Base-by-base conservation (phyloP, 2,329 filamentous ascomycete species). In the Eurotiales sp. region DNA sequence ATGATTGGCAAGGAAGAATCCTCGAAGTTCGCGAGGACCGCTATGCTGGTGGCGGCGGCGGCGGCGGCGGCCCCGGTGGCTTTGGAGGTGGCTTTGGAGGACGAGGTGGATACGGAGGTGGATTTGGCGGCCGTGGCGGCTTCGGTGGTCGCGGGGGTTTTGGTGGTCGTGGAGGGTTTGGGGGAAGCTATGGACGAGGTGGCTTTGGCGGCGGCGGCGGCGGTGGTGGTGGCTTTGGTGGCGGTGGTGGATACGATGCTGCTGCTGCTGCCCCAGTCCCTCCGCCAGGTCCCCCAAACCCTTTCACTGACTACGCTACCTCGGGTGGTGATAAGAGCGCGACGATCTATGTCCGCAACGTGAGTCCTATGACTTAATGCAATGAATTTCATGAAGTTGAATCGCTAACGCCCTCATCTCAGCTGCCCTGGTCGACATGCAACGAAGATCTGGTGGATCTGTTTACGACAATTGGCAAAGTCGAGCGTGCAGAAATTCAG, bases 381-480 rank as follows among this genome's bases (percentile, higher is more conserved):
- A n/a, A n/a, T n/a, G 14, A 34, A n/a, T n/a, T 41, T n/a, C 25
- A 19, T 55, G 10, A 39, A 19, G 42, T 10, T 36, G 19, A 8
- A 4, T 23, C 45, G 23, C 42, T 47, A 34, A 54, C 39, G 40
- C 32, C 12, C 22, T 17, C 12, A 23, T 14, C 10, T 30, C 62
- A 96, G 91, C 83, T 99, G 57, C 93, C 93, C 11, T 99, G 93
- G 93, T 97, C 93, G 23, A 99, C 93, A 14, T 96, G 91, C 77
- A 97, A 99, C 66, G 93, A 99, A 57, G 93, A 99, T 70, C 78
- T 99, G 22, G 84, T 97, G 52, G 93, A 99, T 69, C 81, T 99
- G 17, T 99, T 99, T 77, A 91, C 88, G 15, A 99, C 93, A 10
- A 99, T 99, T 64, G 93, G 93, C 58, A 96, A 96, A 71, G 93